Conservation (phyloP, 2,329 filamentous ascomycete genomes). For the Macrophomina tecta region DNA sequence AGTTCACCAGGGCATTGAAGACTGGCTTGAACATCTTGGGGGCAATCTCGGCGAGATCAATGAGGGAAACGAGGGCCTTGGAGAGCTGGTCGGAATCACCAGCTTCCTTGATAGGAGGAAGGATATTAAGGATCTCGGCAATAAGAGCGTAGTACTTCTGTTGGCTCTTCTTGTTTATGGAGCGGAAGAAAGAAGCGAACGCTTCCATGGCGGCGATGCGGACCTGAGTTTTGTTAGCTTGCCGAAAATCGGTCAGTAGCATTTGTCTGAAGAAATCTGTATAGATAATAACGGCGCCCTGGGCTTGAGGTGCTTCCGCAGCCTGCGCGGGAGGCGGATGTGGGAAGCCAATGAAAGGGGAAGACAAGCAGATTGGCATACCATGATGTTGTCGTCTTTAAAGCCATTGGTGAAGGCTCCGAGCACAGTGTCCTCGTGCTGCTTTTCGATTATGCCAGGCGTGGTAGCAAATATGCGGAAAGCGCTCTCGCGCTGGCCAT, state of each 20-base stretch:
- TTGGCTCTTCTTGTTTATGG: constrained; percentile 85
- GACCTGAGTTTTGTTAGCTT: constrained; percentile 61
- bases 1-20: constrained; percentile 92
- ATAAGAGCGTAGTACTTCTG: constrained; percentile 86
- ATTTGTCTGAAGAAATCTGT: constrained; percentile 18
- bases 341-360: not conserved
- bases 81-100: constrained; percentile 90
- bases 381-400: constrained; percentile 81
- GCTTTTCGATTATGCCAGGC: constrained; percentile 92
- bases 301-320: not conserved
- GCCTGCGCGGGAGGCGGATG: not conserved
- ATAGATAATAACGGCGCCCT: not conserved
- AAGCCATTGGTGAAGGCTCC: constrained; percentile 91
- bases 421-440: constrained; percentile 90
- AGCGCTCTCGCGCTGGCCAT: constrained; percentile 86
- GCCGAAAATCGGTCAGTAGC: not conserved
- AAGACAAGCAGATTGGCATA: constrained; percentile 50
- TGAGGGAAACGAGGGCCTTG: constrained; percentile 86
- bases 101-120: constrained; percentile 91
- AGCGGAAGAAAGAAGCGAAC: constrained; percentile 94
- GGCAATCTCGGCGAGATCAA: constrained; percentile 91
- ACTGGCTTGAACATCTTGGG: constrained; percentile 96
- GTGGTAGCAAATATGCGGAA: constrained; percentile 96
- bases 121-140: constrained; percentile 89
- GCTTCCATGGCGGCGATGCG: constrained; percentile 94